Conservation (phyloP, 2,329 filamentous ascomycete genomes). For the Claviceps pazoutovae region DNA sequence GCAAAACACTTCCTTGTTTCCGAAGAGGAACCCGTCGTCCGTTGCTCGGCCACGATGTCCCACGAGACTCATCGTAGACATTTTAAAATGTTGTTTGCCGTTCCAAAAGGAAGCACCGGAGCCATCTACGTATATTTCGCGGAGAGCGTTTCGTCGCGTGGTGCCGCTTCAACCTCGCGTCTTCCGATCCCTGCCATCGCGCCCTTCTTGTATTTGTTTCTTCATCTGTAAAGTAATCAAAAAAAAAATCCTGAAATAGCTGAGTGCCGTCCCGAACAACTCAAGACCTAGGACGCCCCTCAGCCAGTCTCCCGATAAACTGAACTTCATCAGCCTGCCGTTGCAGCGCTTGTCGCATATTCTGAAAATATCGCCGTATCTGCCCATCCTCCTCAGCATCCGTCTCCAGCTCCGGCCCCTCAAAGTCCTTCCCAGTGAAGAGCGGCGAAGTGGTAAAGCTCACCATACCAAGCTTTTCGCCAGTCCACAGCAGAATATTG, state of each 20-base stretch:
- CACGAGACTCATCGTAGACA: background rate
- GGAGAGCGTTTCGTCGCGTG: background rate
- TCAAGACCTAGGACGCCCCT: background rate
- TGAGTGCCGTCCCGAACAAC: too few species aligned
- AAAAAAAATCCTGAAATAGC: too few species aligned
- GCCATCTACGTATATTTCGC: background rate
- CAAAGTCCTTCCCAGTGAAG: constrained; percentile 37
- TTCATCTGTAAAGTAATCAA: background rate
- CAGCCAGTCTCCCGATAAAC: constrained; percentile 53
- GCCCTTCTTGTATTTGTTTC: background rate
- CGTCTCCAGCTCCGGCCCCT: constrained; percentile 30
- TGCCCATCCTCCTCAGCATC: constrained; percentile 31
- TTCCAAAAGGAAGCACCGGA: background rate
- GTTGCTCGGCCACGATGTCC: background rate
- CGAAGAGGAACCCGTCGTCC: background rate
- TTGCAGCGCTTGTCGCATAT: constrained; percentile 63
- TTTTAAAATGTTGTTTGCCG: too few species aligned
- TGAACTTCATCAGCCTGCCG: constrained; percentile 66
- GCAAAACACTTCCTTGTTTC: background rate
- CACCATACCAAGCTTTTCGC: constrained; percentile 65
- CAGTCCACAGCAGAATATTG: constrained; percentile 76
- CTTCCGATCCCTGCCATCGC: background rate
- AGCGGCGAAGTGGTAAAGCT: constrained; percentile 41
- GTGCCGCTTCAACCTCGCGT: background rate
- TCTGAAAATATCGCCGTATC: constrained; percentile 48